Conservation (phyloP, 2,329 filamentous ascomycete genomes). For the Xylaria sp. region DNA sequence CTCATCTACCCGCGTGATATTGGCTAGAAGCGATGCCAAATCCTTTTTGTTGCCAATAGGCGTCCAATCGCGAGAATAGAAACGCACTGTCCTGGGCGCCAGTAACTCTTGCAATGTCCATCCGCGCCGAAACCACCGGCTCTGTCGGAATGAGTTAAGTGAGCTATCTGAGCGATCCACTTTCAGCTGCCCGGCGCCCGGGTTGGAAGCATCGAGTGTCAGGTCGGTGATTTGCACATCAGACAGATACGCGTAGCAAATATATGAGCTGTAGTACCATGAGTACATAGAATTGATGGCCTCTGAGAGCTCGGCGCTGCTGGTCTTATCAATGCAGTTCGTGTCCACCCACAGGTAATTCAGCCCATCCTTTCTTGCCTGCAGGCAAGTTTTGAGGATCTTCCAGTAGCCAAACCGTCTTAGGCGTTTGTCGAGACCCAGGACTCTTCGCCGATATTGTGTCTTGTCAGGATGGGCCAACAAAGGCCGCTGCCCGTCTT, state of each 20-base stretch:
- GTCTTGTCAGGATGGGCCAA: background rate
- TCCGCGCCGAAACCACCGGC: conserved; percentile 23
- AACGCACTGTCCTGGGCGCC: conserved; percentile 6
- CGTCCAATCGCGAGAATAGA: conserved; percentile 22
- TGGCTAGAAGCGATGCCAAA: conserved; percentile 20
- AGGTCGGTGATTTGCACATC: conserved; percentile 12
- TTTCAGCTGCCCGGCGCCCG: background rate
- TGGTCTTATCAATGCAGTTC: conserved; percentile 29
- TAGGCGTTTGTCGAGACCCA: background rate
- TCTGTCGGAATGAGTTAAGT: conserved; percentile 18
- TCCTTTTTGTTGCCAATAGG: conserved; percentile 20
- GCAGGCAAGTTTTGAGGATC: conserved; percentile 24
- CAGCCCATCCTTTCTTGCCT: conserved; percentile 25
- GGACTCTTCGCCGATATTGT: background rate
- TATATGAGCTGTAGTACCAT: conserved; percentile 21
- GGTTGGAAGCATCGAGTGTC: background rate
- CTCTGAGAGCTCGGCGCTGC: conserved; percentile 25
- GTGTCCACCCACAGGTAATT: conserved; percentile 27
- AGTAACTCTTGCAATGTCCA: conserved; percentile 17
- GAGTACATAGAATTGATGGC: conserved; percentile 30
- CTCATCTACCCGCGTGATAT: conserved; percentile 24
- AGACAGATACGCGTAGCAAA: conserved; percentile 29
- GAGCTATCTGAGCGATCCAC: background rate
- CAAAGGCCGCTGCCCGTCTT: background rate
- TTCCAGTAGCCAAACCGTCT: conserved; percentile 25